Evolutionary conservation across 2,329 filamentous ascomycete genomes (phyloP), one percentile per base, ranked within the genome.

Genomic region (Aspergillus persii): DNA sequence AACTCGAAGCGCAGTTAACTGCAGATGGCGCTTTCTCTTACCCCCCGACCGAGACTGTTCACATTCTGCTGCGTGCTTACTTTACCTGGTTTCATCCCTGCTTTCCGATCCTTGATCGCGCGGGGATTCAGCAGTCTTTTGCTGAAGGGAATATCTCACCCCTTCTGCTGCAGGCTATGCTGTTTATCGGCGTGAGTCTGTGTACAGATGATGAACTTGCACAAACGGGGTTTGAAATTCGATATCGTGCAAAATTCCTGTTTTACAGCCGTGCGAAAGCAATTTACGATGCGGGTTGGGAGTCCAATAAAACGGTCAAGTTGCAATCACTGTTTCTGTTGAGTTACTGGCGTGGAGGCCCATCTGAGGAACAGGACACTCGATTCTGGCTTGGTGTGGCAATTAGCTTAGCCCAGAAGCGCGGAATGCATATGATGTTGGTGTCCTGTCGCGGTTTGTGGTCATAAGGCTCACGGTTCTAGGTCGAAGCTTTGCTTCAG

Each of bases 61-160:
- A 80, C 3, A 74, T 74, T 1, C 72, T 83, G 0, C 65, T 85
- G 0, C 71, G 77, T 18, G 82, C 82, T 0, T 86, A 84, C 69
- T 85, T 86, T 56, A 72, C 75, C 26, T 83, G 82, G 78, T 85
- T 84, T 54, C 83, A 86, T 61, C 82, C 83, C 0, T 81, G 81
- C 56, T 86, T 84, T 51, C 82, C 83, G 0, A 76, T 86, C 11
- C 63, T 86, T 0, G 81, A 85, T 62, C 77, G 81, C 3, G 70
- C 71, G 1, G 76, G 78, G 0, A 71, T 83, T 8, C 74, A 77
- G 56, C 67, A 71, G 2, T 69, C 71, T 2, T 77, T 82, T 44
- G 69, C 69, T 7, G 71, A 74, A 8, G 74, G 76, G 8, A 76
- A 71, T 1, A 72, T 84, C 2, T 83, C 83, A 3, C 80, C 77